Evolutionary conservation across 169 alveolate species (phyloP).

Genomic region (Pseudocohnilembus persalinus): DNA sequence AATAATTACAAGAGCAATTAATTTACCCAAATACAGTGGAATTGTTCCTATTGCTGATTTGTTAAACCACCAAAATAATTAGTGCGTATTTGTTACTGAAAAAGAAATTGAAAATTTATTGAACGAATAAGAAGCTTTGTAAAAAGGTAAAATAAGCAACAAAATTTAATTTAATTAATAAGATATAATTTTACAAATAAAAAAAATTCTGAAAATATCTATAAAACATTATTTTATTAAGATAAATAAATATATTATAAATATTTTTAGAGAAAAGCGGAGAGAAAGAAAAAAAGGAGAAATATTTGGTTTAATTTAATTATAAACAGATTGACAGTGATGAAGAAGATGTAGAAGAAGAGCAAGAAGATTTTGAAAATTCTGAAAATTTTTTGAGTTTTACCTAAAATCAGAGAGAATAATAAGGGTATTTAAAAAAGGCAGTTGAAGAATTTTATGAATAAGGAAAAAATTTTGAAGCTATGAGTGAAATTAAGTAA

Average conservation of each 20-base stretch:
- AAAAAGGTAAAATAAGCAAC: too few relatives aligned
- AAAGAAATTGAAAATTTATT: neutral
- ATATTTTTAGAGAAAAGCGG: too few relatives aligned
- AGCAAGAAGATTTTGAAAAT: neutral
- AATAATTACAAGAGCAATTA: neutral
- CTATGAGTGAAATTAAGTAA: neutral
- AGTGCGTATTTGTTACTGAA: neutral
- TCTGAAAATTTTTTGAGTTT: neutral
- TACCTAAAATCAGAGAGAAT: neutral
- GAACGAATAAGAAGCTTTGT: too few relatives aligned
- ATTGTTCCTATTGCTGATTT: neutral
- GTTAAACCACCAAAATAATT: neutral
- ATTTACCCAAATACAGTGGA: neutral
- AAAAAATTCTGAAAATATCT: too few relatives aligned
- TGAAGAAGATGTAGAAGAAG: neutral
- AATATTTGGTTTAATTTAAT: too few relatives aligned
- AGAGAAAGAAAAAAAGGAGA: neutral
- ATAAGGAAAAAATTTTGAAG: neutral
- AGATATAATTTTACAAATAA: too few relatives aligned
- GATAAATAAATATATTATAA: too few relatives aligned
- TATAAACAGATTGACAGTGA: neutral
- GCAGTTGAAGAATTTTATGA: neutral
- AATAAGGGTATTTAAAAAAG: neutral
- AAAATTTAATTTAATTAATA: too few relatives aligned
- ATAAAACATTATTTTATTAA: too few relatives aligned